phyloP scores from a whole-genome alignment of 2,329 filamentous ascomycete species.

The Botryosphaeria agaves region DNA sequence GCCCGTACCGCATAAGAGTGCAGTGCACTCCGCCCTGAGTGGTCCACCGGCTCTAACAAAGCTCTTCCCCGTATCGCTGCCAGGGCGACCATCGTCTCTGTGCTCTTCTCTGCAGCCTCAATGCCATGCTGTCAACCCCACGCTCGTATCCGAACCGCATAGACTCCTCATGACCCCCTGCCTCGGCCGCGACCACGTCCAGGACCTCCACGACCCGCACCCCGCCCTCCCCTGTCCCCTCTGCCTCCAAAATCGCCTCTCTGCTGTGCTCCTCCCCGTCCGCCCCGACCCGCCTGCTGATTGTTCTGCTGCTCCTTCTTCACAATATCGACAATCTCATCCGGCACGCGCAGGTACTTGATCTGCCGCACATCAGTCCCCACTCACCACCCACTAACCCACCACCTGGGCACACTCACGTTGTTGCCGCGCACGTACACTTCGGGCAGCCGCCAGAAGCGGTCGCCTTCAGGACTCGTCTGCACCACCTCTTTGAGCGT shows the following conservation, averaged over 20 bases:
- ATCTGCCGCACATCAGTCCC: conserved; percentile 42
- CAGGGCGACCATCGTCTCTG: too few species aligned
- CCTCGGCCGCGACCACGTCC: conserved; percentile 30
- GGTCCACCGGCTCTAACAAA: too few species aligned
- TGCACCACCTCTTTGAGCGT: conserved; percentile 95
- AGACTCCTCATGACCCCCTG: conserved; percentile 15
- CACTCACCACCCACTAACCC: not conserved
- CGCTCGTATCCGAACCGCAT: too few species aligned
- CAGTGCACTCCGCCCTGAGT: too few species aligned
- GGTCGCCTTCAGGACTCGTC: conserved; percentile 87
- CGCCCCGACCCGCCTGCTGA: conserved; percentile 40
- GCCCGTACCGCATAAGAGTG: too few species aligned
- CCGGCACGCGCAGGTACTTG: conserved; percentile 91
- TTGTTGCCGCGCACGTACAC: conserved; percentile 97
- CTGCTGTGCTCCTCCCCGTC: conserved; percentile 45
- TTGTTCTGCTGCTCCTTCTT: conserved; percentile 84
- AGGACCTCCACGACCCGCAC: conserved; percentile 37
- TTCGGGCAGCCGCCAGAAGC: conserved; percentile 80
- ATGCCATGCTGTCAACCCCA: too few species aligned
- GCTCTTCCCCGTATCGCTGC: too few species aligned
- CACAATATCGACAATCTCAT: conserved; percentile 88
- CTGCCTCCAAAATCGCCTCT: conserved; percentile 28
- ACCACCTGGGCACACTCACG: conserved; percentile 33
- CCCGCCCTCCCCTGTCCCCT: conserved; percentile 41
- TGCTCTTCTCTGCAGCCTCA: too few species aligned